phyloP scores from a whole-genome alignment of 441 rosid species.

The Raphanus hybrid region DNA sequence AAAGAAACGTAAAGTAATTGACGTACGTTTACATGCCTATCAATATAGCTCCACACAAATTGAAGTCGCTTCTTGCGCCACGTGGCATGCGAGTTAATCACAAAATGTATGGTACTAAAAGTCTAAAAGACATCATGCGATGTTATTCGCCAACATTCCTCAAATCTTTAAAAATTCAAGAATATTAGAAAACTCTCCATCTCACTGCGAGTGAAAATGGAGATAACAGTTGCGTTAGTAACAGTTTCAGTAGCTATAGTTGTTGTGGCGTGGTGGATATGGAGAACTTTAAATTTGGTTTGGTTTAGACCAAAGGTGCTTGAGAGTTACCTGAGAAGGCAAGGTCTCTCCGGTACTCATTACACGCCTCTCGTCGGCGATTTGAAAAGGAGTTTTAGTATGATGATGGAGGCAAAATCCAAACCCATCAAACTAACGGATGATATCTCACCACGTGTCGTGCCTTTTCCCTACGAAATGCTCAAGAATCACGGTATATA shows the following conservation, averaged over 20 bases:
- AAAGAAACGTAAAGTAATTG: no score
- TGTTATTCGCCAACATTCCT: neutral
- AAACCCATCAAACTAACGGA: slow-evolving; percentile 1
- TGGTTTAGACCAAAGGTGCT: slow-evolving; percentile 13
- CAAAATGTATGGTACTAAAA: neutral
- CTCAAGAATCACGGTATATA: slow-evolving; percentile 38
- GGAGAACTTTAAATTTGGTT: neutral
- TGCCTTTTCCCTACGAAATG: slow-evolving; percentile 32
- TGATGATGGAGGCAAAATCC: neutral
- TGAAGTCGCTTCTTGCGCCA: neutral
- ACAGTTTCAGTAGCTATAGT: slow-evolving; percentile 1
- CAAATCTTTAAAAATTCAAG: neutral
- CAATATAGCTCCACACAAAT: slow-evolving; percentile 4
- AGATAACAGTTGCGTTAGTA: slow-evolving; percentile 5
- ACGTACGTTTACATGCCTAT: neutral
- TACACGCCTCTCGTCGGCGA: slow-evolving; percentile 4
- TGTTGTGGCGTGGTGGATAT: neutral
- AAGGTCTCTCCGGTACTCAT: slow-evolving; percentile 2
- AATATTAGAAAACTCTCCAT: neutral
- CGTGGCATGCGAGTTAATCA: neutral
- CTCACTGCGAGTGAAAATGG: slow-evolving; percentile 2
- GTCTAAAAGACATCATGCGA: neutral
- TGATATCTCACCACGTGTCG: neutral
- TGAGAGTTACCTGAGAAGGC: slow-evolving; percentile 17
- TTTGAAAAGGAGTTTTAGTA: neutral